Base-by-base conservation (phyloP, 805 yeast genomes). In the Saturnispora sanitii region DNA sequence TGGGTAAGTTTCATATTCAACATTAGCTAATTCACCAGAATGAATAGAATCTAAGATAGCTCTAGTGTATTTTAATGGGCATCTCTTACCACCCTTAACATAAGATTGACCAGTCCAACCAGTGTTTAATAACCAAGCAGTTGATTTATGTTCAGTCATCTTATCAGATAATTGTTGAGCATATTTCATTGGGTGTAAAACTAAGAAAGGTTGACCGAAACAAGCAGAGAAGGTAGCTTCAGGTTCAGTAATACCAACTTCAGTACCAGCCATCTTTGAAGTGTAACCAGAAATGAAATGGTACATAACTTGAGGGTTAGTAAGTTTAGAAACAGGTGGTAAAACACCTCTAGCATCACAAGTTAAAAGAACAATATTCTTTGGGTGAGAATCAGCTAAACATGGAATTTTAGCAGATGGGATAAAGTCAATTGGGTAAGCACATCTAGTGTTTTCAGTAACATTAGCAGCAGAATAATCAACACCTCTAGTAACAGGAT, bases 181-280 rank as follows among this genome's bases (percentile, higher is more conserved):
- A 66, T 90, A 90, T 65, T 80, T 82, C 88, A 90, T 90, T 64
- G 98, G 98, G 67, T 90, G 98, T 64, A 90, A 72, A 27, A 90
- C 96, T 67, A 90, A 73, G 82, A 90, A 90, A 49, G 98, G 98
- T 72, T 90, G 97, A 60, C 97, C 98, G 64, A 88, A 90, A 72
- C 98, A 90, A 41, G 98, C 95, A 47, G 95, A 84, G 77, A 90
- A 90, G 16, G 96, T 86, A 43, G 96, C 95, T 66, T 84, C 87
- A 47, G 98, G 97, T 70, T 90, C 96, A 48, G 96, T 88, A 51
- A 90, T 85, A 66, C 98, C 98, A 64, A 85, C 94, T 69, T 90
- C 98, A 40, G 98, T 90, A 64, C 97, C 97, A 47, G 98, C 96
- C 95, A 90, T 90, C 77, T 92, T 90, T 42, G 97, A 90, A 47